Conservation (phyloP, 495 filamentous ascomycete species). For the Daldinia concentrica region DNA sequence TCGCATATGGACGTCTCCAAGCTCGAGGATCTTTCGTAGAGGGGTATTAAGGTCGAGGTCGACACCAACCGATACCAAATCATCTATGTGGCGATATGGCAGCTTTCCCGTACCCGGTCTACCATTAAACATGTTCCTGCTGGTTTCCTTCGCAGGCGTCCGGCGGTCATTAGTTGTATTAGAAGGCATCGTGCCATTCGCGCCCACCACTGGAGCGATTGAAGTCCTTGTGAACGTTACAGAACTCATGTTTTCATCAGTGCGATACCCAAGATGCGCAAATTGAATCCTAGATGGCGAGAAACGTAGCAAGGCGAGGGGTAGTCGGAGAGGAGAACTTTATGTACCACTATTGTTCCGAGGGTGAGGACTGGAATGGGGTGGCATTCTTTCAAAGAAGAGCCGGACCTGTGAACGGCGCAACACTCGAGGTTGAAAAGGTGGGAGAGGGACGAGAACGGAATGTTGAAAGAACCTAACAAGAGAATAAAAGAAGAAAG, state of each 20-base stretch:
- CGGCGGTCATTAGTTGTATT: neutral
- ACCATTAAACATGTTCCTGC: slow-evolving; percentile 1
- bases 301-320: neutral
- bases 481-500: slow-evolving; percentile 24
- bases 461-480: slow-evolving; percentile 39
- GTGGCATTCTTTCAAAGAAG: slow-evolving; percentile 41
- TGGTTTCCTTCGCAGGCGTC: neutral
- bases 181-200: slow-evolving; percentile 14
- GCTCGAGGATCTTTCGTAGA: slow-evolving; percentile 59
- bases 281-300: slow-evolving; percentile 1
- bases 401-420: slow-evolving; percentile 23
- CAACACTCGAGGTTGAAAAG: slow-evolving; percentile 20
- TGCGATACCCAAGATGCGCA: neutral
- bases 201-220: slow-evolving; percentile 7
- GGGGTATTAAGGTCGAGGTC: slow-evolving; percentile 56
- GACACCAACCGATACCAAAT: slow-evolving; percentile 64
- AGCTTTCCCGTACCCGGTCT: slow-evolving; percentile 41
- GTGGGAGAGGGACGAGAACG: slow-evolving; percentile 34
- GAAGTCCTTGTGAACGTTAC: slow-evolving; percentile 29
- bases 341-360: slow-evolving; percentile 41
- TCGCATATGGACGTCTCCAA: slow-evolving; percentile 58
- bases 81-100: slow-evolving; percentile 76
- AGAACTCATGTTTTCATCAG: slow-evolving; percentile 39
- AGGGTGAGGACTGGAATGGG: slow-evolving; percentile 35
- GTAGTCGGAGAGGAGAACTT: slow-evolving; percentile 13